phyloP scores from a whole-genome alignment of 495 filamentous ascomycete genomes.

The Glutinoglossum americanum region DNA sequence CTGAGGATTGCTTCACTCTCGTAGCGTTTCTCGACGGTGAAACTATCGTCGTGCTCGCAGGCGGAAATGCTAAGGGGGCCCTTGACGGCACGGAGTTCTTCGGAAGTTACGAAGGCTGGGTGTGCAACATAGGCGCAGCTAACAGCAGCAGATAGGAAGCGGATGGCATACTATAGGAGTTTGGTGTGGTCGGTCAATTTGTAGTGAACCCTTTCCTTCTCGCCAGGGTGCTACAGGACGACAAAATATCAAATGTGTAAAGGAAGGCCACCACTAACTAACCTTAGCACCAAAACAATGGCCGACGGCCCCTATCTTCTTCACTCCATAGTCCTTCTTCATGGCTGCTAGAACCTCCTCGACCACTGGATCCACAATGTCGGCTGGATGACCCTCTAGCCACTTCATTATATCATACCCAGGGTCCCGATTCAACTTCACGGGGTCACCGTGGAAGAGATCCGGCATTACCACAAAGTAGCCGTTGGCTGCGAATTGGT shows the following conservation, averaged over 20 bases:
- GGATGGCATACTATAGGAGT: slow-evolving; percentile 17
- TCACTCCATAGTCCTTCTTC: slow-evolving; percentile 31
- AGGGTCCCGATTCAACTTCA: slow-evolving; percentile 33
- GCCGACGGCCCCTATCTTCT: slow-evolving; percentile 49
- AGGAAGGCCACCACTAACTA: not conserved
- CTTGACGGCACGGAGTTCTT: slow-evolving; percentile 48
- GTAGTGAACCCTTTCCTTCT: no score
- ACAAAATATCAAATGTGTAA: no score
- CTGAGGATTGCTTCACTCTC: slow-evolving; percentile 37
- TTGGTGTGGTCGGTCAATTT: not conserved
- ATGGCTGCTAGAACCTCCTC: slow-evolving; percentile 36
- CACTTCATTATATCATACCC: slow-evolving; percentile 40
- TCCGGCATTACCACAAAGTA: slow-evolving; percentile 62
- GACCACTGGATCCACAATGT: slow-evolving; percentile 42
- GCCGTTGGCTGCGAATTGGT: slow-evolving; percentile 64
- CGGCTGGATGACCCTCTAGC: slow-evolving; percentile 33
- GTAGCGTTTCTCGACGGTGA: slow-evolving; percentile 50
- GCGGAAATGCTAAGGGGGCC: slow-evolving; percentile 59
- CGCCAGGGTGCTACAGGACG: no score
- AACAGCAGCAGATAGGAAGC: slow-evolving; percentile 7
- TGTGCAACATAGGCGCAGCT: slow-evolving; percentile 32
- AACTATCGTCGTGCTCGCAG: slow-evolving; percentile 59
- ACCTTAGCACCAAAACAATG: slow-evolving; percentile 56
- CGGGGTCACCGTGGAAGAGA: slow-evolving; percentile 49
- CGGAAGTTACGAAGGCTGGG: slow-evolving; percentile 53